phyloP scores from a whole-genome alignment of 306 rosid species.

The Malus sylvestris region DNA sequence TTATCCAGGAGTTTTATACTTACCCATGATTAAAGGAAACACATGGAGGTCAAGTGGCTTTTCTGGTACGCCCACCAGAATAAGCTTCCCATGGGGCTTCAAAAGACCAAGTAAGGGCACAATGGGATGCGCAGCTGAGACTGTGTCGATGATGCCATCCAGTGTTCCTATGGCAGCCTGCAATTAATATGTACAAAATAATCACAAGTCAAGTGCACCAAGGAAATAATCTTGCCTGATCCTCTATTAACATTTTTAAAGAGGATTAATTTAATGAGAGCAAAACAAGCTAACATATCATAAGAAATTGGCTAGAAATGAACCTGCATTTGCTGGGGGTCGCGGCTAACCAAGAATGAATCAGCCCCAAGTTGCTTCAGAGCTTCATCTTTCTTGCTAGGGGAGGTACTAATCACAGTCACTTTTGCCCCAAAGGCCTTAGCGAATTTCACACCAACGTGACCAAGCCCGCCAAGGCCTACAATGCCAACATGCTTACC shows the following conservation, averaged over 20 bases:
- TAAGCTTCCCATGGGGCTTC: conserved; percentile 40
- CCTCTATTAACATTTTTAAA: not conserved
- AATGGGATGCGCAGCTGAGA: conserved; percentile 33
- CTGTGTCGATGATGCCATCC: conserved; percentile 49
- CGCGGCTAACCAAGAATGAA: conserved; percentile 32
- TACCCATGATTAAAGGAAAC: conserved; percentile 13
- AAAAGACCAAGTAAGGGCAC: conserved; percentile 31
- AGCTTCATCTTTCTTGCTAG: conserved; percentile 38
- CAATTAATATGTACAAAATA: not conserved
- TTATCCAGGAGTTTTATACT: not conserved
- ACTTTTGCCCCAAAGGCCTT: conserved; percentile 46
- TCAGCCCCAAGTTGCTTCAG: conserved; percentile 36
- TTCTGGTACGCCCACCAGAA: conserved; percentile 35
- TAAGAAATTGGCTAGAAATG: not conserved
- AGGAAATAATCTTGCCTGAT: too few relatives aligned
- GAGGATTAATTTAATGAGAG: not conserved
- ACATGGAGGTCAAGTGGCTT: conserved; percentile 26
- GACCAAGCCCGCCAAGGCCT: conserved; percentile 51
- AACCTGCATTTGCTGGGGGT: conserved; percentile 23
- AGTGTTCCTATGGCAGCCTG: conserved; percentile 17
- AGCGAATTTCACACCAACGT: conserved; percentile 42
- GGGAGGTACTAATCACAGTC: conserved; percentile 42
- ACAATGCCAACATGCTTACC: conserved; percentile 36
- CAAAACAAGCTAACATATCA: not conserved
- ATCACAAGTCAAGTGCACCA: too few relatives aligned